phyloP scores from a whole-genome alignment of 129 eudicot genomes.

The Glebionis coronaria region DNA sequence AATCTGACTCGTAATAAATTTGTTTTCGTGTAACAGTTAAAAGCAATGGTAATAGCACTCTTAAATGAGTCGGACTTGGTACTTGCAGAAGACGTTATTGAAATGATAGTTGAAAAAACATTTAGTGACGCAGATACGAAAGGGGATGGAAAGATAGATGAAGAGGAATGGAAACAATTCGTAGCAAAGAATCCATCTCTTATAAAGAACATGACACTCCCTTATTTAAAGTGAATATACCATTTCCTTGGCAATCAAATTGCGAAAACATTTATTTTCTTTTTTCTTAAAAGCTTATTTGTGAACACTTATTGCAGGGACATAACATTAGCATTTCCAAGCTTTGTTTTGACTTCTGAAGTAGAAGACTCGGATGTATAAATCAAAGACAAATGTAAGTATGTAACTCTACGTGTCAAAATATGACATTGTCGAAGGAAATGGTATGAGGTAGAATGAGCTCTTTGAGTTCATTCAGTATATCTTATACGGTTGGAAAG shows the following conservation, averaged over 20 bases:
- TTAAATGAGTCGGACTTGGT: slow-evolving; percentile 81
- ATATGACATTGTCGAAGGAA: background rate
- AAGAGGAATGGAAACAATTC: slow-evolving; percentile 82
- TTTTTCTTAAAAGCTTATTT: background rate
- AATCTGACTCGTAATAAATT: too few relatives aligned
- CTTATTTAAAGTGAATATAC: slow-evolving; percentile 73
- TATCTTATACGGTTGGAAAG: slow-evolving; percentile 11
- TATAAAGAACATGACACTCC: slow-evolving; percentile 96
- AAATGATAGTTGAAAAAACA: slow-evolving; percentile 79
- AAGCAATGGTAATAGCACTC: slow-evolving; percentile 89
- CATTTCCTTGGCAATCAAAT: background rate
- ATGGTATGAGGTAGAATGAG: slow-evolving; percentile 7
- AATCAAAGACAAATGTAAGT: background rate
- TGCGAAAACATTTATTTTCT: background rate
- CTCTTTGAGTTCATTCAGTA: slow-evolving; percentile 2
- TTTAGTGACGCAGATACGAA: slow-evolving; percentile 74
- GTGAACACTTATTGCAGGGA: slow-evolving; percentile 50
- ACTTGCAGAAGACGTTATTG: slow-evolving; percentile 71
- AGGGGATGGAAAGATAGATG: slow-evolving; percentile 82
- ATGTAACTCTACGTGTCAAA: background rate
- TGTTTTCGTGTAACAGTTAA: slow-evolving; percentile 43
- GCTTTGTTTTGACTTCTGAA: slow-evolving; percentile 75
- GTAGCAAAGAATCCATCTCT: slow-evolving; percentile 80
- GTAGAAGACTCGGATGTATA: slow-evolving; percentile 59
- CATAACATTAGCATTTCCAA: slow-evolving; percentile 84